Evolutionary conservation across 805 yeast genomes (phyloP), one percentile per base, ranked within the genome.

Genomic region (Yarrowia sp.): DNA sequence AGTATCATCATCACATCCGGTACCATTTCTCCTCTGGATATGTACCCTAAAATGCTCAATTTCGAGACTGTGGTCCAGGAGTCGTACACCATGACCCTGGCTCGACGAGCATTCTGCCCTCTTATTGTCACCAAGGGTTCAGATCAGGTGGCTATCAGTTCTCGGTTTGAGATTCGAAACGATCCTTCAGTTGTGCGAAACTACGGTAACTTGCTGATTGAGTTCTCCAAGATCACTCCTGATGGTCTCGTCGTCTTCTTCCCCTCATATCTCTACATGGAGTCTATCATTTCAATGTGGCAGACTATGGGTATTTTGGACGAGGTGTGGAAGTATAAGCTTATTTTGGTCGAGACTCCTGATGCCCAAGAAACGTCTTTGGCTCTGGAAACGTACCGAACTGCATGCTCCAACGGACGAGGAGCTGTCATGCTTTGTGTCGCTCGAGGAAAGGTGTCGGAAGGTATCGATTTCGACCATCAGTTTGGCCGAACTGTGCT

Each of bases 401-500:
- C 92, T 36, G 99, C 99, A 0, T 95, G 99, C 72, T 87, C 93
- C 1, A 95, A 95, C 75, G 99, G 99, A 4, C 81, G 99, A 69
- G 99, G 99, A 4, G 99, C 99, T 0, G 93, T 96, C 1, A 81
- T 95, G 72, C 81, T 95, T 44, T 91, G 97, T 39, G 99, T 95
- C 67, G 99, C 99, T 13, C 92, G 99, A 82, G 99, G 99, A 8
- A 95, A 95, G 74, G 99, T 95, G 0, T 89, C 96, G 0, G 99
- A 95, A 76, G 99, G 99, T 67, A 95, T 95, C 70, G 99, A 95
- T 91, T 95, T 95, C 78, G 98, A 95, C 74, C 97, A 95, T 74
- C 99, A 95, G 69, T 95, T 89, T 75, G 99, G 99, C 13, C 84
- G 99, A 72, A 91, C 98, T 0, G 99, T 95, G 67, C 80, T 95